Base-by-base conservation (phyloP, 495 filamentous ascomycete species). In the Neurospora sp. region DNA sequence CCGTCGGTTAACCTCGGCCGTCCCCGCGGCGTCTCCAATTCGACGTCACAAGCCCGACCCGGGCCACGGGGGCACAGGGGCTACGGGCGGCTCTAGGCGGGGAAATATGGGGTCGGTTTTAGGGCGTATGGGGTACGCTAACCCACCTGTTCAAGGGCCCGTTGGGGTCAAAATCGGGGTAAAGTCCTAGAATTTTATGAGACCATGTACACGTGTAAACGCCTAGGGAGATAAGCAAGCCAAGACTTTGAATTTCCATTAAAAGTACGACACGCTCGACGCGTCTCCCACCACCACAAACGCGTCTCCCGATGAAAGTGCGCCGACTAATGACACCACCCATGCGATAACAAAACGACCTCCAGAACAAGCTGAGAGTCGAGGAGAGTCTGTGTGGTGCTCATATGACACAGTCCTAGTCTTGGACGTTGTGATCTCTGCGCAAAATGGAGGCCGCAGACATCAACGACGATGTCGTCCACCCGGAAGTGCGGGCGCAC, bases 401-500 rank as follows among this genome's bases (percentile, higher is more conserved):
- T 37, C 53, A 35, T 65, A 65, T 65, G 53, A 69, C 37, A 42
- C 68, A 20, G n/a, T 22, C 14, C 39, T 3, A 12, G 69, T 40
- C 20, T 40, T 17, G 53, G 53, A 68, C 38, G 20, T 14, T 69
- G 71, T 73, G 69, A 73, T 79, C 71, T 70, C 35, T 74, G 71
- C 39, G 72, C 75, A 81, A 78, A 45, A 88, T 87, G 86, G 85
- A 88, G 77, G 79, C 84, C 72, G 77, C 78, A 73, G 84, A 88
- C 68, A 83, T 77, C 73, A 70, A 61, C 77, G 85, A 76, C 75
- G 86, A 87, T 78, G 83, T 89, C 65, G 88, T 96, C 40, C 94
- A 97, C 79, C 93, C 93, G 73, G 92, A 97, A 80, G 93, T 97
- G 76, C 90, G 93, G 75, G 93, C 93, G 38, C 90, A 97, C 84